Conservation (phyloP, 441 rosid species). For the Biscutella auriculata region DNA sequence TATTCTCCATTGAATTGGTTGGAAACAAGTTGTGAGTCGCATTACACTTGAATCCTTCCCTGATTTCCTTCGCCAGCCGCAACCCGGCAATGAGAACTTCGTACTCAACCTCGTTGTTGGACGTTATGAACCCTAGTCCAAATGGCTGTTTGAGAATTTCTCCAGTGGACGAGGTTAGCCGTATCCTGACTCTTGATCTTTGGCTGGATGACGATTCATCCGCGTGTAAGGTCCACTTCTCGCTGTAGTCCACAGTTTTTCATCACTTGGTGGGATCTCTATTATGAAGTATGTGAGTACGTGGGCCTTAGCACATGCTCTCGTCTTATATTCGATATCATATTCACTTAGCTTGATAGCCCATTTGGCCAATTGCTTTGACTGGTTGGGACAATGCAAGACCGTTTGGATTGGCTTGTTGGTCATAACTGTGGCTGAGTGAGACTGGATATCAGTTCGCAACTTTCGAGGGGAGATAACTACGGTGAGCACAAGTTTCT, state of each 20-base stretch:
- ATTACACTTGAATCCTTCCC: not conserved
- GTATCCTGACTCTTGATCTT: not conserved
- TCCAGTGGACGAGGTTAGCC: no score
- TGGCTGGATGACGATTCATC: not conserved
- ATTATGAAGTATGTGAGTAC: not conserved
- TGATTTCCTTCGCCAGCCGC: not conserved
- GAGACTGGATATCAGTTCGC: not conserved
- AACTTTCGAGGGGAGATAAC: not conserved
- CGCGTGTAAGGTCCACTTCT: no score
- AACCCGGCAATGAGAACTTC: not conserved
- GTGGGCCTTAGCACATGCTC: not conserved
- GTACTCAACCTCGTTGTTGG: not conserved
- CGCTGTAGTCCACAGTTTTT: no score
- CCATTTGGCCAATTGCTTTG: no score
- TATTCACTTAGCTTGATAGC: not conserved
- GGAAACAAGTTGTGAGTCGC: not conserved
- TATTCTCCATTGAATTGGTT: no score
- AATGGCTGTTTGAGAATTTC: not conserved
- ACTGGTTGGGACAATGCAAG: no score
- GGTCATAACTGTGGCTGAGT: not conserved
- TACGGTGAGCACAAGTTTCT: no score
- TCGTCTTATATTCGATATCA: not conserved
- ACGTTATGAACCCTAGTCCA: not conserved
- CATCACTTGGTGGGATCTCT: no score
- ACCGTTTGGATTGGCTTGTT: no score